Base-by-base conservation (phyloP, 148 eudicot genomes). In the Salicornia ramosissima region DNA sequence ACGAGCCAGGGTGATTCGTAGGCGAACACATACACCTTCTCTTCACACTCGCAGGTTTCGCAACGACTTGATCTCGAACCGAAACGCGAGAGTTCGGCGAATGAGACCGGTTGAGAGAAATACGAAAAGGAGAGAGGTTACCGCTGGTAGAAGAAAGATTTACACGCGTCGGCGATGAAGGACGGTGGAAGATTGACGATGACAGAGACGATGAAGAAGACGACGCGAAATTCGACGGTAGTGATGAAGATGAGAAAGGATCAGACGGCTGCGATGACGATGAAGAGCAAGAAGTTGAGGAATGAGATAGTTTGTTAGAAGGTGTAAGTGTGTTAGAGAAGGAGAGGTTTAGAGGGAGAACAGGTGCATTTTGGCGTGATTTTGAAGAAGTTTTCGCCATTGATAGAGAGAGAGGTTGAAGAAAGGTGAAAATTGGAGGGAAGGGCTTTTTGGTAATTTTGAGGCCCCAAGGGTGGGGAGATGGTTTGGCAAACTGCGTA, bases 1-100 rank as follows among this genome's bases (percentile, higher is more conserved):
- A 86, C n/a, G 89, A 86, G 12, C 89, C 89, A 4, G 89, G 89
- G 68, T 86, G 89, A 30, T 77, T 64, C 31, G 89, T 83, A 1
- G 89, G 89, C 2, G 89, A 86, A n/a, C 89, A 86, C 85, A 81
- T 72, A 70, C 89, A 86, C 54, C 83, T 76, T 64, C 49, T 71
- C 66, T 80, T 82, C 31, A 73, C 66, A 36, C 46, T 34, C 43
- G 75, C 49, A 21, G 63, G 73, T 46, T 65, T 74, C 68, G 63
- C 51, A 70, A 52, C 64, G 64, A 56, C 49, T 43, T 54, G 82
- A 52, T 65, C 79, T 29, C 28, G 82, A 31, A 19, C 69, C 26
- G 80, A 60, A 12, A 72, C 65, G 26, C 79, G 67, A 0, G 79
- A 42, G 14, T 67, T 77, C 10, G 86, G 71, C 0, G 71, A 61